Evolutionary conservation across 1,284 basidiomycete genomes (phyloP).

Genomic region (Leccinum griseonigrum): DNA sequence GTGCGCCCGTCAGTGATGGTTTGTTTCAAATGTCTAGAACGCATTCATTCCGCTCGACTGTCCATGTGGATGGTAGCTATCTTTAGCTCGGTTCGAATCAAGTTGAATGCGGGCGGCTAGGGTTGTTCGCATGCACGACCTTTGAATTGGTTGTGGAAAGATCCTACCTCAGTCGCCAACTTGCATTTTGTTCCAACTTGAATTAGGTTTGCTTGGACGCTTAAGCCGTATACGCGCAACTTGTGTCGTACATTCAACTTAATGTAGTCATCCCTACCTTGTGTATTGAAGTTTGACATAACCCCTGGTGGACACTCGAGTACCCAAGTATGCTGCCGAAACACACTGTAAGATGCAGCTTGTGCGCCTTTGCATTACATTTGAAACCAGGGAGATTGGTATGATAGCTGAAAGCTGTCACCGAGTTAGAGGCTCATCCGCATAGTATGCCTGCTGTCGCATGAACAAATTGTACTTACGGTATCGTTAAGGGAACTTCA

Average conservation of each 20-base stretch:
- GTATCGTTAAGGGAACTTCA: no score
- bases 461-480: no score
- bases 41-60: not conserved
- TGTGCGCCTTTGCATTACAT: not conserved
- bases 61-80: conserved; percentile 10
- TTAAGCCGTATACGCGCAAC: not conserved
- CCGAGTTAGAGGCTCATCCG: not conserved
- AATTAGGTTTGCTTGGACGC: not conserved
- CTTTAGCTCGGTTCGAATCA: not conserved
- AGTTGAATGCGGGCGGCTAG: not conserved
- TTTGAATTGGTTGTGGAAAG: not conserved
- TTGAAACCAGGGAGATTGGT: not conserved
- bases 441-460: no score
- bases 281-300: not conserved
- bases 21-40: conserved; percentile 13
- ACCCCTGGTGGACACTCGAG: no score
- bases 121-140: not conserved
- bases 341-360: not conserved
- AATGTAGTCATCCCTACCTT: not conserved
- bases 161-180: not conserved
- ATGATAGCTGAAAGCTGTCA: not conserved
- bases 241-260: not conserved
- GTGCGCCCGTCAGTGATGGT: not conserved
- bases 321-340: not conserved
- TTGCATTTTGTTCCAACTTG: not conserved